These are phyloP conservation scores for Xylariaceae sp. DNA, from an alignment of 2,329 filamentous ascomycete species.

Conservation along the genomic window DNA sequence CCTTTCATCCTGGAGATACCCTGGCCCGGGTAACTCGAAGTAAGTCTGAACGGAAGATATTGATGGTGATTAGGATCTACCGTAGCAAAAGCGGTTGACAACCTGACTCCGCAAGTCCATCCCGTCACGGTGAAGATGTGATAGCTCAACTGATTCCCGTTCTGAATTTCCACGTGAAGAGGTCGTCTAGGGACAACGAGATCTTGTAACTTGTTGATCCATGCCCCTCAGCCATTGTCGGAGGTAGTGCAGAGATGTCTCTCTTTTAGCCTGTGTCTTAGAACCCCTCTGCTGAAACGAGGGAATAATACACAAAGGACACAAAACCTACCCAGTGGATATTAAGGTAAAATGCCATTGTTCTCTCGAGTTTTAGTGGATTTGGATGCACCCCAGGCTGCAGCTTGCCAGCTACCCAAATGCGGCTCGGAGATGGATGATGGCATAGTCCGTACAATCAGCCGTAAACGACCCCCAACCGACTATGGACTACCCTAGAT, in stretches of 20 bases:
- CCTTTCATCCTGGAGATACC: not conserved
- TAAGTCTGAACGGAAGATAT: not conserved
- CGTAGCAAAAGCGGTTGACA: too few relatives aligned
- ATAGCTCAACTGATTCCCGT: not conserved
- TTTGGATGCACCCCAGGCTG: too few relatives aligned
- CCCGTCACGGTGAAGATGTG: too few relatives aligned
- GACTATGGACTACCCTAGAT: too few relatives aligned
- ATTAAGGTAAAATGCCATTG: not conserved
- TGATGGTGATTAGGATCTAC: too few relatives aligned
- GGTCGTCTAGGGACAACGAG: not conserved
- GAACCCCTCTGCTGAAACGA: not conserved
- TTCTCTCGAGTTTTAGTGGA: not conserved
- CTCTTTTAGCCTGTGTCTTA: not conserved
- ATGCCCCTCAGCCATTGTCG: not conserved
- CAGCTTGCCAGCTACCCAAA: too few relatives aligned
- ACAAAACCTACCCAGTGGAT: not conserved
- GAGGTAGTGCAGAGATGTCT: conserved; percentile 2
- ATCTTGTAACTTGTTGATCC: not conserved
- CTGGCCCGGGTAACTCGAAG: not conserved
- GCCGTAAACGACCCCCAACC: too few relatives aligned
- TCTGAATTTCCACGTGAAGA: not conserved
- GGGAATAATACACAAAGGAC: not conserved
- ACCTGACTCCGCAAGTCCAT: too few relatives aligned
- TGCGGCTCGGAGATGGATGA: not conserved
- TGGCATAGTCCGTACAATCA: not conserved